Base-by-base conservation (phyloP, 768 basidiomycete genomes). In the Rickenella mellea region DNA sequence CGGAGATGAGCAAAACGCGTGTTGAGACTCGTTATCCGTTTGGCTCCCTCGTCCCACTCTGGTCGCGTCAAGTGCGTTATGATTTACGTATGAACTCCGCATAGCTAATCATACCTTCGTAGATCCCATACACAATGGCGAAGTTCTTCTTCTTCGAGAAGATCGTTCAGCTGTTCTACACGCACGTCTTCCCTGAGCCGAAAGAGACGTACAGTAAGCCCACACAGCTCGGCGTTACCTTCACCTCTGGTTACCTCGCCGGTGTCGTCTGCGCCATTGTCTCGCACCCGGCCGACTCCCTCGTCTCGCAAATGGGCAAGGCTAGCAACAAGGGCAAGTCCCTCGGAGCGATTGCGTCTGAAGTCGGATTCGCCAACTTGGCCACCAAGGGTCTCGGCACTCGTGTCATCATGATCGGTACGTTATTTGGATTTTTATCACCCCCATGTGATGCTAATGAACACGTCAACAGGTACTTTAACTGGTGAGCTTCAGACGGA, bases 111-210 rank as follows among this genome's bases (percentile, higher is more conserved):
- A 2, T n/a, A 33, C 43, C 6, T 26, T 24, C 47, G 41, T 61
- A 94, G 84, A 91, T 94, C 56, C 92, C 92, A 41, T 96, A 96
- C 74, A 96, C 92, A 56, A 93, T 96, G 91, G 91, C 91, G 71
- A 96, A 96, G 68, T 96, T 96, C 78, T 89, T 78, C 78, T 90
- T 88, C 76, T 93, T 82, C 62, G 89, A 92, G 63, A 80, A 82
- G 72, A 84, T 85, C 53, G 87, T 84, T 60, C 72, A 79, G 56
- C 60, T 85, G 53, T 92, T 93, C 71, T 89, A 89, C 66, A 88
- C 83, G 50, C 77, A 85, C 58, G 84, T 90, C 62, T 83, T 92
- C 67, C 74, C 81, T 31, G 66, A 70, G 45, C 83, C 85, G 54
- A 89, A 88, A 64, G 76, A 83, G 9, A 68, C 74, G 11, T 88